Percentiles rank a stretch among this genome's conserved stretches.
These are phyloP conservation scores for Cercospora nicotianae DNA, from an alignment of 2,329 filamentous ascomycete genomes.

Conservation along the genomic window DNA sequence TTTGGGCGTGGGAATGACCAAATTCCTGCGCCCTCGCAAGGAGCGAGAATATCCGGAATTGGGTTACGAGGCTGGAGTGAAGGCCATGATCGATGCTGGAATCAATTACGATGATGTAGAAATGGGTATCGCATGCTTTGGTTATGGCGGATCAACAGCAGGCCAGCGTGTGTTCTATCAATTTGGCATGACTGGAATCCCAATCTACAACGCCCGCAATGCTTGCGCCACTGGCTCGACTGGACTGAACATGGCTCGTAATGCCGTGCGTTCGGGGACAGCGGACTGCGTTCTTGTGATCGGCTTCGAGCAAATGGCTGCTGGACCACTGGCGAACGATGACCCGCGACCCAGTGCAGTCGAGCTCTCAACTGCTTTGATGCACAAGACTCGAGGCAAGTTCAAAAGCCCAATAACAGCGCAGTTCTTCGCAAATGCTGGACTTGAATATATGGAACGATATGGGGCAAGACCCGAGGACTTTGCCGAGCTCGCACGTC, in stretches of 20 bases:
- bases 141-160: conserved; percentile 92
- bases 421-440: conserved; percentile 94
- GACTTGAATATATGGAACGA: conserved; percentile 87
- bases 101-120: conserved; percentile 97
- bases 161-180: conserved; percentile 98
- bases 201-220: conserved; percentile 98
- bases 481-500: conserved; percentile 88
- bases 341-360: conserved; percentile 83
- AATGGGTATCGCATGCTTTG: conserved; percentile 91
- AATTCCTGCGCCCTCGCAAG: conserved; percentile 82
- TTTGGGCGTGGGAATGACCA: conserved; percentile 96
- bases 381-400: conserved; percentile 33
- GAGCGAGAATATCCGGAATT: conserved; percentile 57
- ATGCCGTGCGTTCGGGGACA: conserved; percentile 75
- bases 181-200: conserved; percentile 94
- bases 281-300: conserved; percentile 81
- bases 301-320: conserved; percentile 97
- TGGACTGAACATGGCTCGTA: conserved; percentile 78
- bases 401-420: conserved; percentile 31
- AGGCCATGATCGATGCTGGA: conserved; percentile 77
- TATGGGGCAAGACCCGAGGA: conserved; percentile 80
- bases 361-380: conserved; percentile 67
- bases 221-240: conserved; percentile 94
- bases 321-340: conserved; percentile 74
- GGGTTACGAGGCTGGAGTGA: conserved; percentile 87